phyloP scores from a whole-genome alignment of 768 basidiomycete species.

The Boletus rufocinnamomeus region DNA sequence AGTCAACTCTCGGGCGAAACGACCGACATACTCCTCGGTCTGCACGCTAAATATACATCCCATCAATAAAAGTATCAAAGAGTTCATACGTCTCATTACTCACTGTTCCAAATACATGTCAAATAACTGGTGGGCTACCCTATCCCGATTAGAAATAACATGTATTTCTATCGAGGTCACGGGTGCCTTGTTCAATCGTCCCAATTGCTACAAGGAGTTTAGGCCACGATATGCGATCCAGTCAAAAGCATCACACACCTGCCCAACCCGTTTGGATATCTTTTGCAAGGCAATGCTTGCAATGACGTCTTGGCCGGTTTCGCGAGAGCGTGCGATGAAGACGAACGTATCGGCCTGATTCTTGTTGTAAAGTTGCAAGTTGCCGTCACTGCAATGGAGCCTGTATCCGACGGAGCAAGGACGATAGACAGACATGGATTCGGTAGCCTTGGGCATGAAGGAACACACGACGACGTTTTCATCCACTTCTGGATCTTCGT shows the following conservation, averaged over 20 bases:
- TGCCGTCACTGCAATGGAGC: slow-evolving; percentile 56
- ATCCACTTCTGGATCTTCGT: slow-evolving; percentile 57
- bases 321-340: slow-evolving; percentile 50
- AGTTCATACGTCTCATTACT: slow-evolving; percentile 43
- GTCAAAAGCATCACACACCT: slow-evolving; percentile 36
- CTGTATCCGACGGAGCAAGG: slow-evolving; percentile 56
- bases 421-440: slow-evolving; percentile 48
- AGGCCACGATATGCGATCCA: not conserved
- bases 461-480: slow-evolving; percentile 63
- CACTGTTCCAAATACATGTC: slow-evolving; percentile 71
- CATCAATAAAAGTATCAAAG: not conserved
- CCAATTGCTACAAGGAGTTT: slow-evolving; percentile 51
- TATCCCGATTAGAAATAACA: slow-evolving; percentile 68
- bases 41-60: slow-evolving; percentile 39
- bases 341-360: slow-evolving; percentile 56
- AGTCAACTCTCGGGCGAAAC: slow-evolving; percentile 45
- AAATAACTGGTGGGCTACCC: slow-evolving; percentile 64
- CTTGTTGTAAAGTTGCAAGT: slow-evolving; percentile 60
- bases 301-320: slow-evolving; percentile 48
- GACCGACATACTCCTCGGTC: slow-evolving; percentile 48
- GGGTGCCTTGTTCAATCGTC: slow-evolving; percentile 53
- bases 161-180: slow-evolving; percentile 61
- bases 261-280: slow-evolving; percentile 54
- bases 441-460: slow-evolving; percentile 53
- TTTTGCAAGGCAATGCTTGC: slow-evolving; percentile 65